Evolutionary conservation across 495 filamentous ascomycete species (phyloP), one percentile per base, ranked within the genome.

Genomic region (Schizothecium vesticola): DNA sequence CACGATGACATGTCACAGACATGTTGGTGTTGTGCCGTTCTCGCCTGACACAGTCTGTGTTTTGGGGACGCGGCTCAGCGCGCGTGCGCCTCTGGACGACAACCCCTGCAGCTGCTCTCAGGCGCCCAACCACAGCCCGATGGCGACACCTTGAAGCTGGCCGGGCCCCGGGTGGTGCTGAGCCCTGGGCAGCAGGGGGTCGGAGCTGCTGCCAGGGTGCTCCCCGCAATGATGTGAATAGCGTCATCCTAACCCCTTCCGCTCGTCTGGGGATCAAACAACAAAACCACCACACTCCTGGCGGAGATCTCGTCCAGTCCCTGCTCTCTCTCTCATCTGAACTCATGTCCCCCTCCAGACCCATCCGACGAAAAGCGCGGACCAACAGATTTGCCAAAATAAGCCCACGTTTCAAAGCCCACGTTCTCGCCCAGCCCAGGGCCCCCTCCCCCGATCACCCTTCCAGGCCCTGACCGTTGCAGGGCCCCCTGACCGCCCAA

Each of bases 171-270:
- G 43, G n/a, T n/a, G 36, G 19, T n/a, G 43, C 43, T 51, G 43
- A 70, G 68, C 66, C 57, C 55, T 68, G 71, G 26, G 67, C 69
- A 71, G 59, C 68, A 58, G 66, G 66, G 71, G 55, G 60, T 36
- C 71, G 69, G 69, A 68, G 72, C 43, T 2, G 43, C 43, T n/a
- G 64, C 68, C 74, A 74, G 67, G 72, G 74, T 62, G 68, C 71
- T 71, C 73, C 75, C 75, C 75, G 70, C 73, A 77, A 75, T 71
- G 70, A 73, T 72, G 73, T 43, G 71, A 72, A 73, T 70, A 77
- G 72, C 73, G 70, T 72, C 73, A 75, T 65, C 64, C 63, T 19
- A 24, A 24, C 63, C 9, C 57, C 65, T 43, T 36, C 16, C 23
- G 24, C 59, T 51, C 43, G 16, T 51, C 43, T 33, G 75, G 25